Evolutionary conservation across 192 early-diverging fungal species (phyloP), one percentile per base, ranked within the genome.

Genomic region (Allomyces javanicus): DNA sequence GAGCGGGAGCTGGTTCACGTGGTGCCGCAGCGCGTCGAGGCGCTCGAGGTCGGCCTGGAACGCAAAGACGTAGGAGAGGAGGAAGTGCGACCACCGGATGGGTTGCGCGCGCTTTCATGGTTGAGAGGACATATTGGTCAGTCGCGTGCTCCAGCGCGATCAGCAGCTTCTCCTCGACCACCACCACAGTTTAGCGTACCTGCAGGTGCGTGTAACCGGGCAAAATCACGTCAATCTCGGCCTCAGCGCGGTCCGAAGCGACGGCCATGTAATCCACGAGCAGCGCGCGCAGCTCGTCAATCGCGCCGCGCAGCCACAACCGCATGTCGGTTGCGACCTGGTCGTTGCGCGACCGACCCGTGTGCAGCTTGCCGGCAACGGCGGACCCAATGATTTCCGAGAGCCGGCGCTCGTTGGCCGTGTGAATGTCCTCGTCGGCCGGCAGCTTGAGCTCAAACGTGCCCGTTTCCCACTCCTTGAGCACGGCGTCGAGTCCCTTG

Each of bases 201-300:
- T 93, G 96, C 71, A 99, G 70, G 73, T 99, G 96, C n/a, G 96
- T 99, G 79, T 96, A 99, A 0, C 96, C 96, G 44, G 96, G 96
- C 91, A 99, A 94, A 65, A 99, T 70, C n/a, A 93, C 85, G 73
- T 96, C 88, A 12, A 96, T 81, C 70, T 99, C 96, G 33, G 69
- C 71, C 66, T 88, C 83, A 7, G 96, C 96, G n/a, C 96, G 80
- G 40, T 75, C 73, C 4, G 91, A 86, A 26, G 83, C 75, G 12
- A 82, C 83, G 14, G 72, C 75, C 9, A 99, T 86, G 25, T 96
- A 73, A 63, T 87, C 84, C 3, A 64, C 77, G 4, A 87, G 66
- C 23, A 94, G 69, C 71, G 79, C 76, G 33, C 71, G 68, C 11
- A 84, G 82, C 64, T 91, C 90, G 43, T 89, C 89, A 9, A 58